These are phyloP conservation scores for Nicotiana rustica DNA, from an alignment of 305 asterid species.

Conservation along the genomic window DNA sequence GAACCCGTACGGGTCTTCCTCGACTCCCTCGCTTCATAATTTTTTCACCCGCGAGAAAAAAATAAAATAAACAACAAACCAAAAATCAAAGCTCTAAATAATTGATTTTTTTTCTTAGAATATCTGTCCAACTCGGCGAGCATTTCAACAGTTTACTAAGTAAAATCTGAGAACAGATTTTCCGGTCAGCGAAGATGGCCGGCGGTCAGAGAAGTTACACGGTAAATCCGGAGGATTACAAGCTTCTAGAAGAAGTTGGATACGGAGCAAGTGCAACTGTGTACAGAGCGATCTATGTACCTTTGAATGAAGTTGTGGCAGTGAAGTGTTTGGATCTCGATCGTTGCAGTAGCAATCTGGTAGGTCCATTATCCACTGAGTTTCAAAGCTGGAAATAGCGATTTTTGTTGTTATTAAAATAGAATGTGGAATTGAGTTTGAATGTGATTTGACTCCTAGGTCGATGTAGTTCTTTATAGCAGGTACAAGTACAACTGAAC, in stretches of 20 bases:
- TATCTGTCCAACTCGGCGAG: no score
- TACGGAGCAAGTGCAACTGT: conserved; percentile 97
- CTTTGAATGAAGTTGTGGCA: conserved; percentile 84
- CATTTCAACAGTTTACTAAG: neutral
- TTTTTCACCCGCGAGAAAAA: no score
- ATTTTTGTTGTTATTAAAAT: no score
- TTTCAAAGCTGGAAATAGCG: no score
- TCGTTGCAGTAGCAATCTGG: conserved; percentile 98
- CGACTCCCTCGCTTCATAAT: no score
- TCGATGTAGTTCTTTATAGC: no score
- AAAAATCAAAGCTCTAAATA: neutral
- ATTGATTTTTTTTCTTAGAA: neutral
- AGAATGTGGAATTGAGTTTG: no score
- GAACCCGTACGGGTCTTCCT: no score
- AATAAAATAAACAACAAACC: neutral
- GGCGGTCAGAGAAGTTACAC: conserved; percentile 61
- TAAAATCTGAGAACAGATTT: neutral
- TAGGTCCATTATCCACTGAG: conserved; percentile 33
- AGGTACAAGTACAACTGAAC: no score
- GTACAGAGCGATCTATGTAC: conserved; percentile 85
- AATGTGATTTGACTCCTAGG: no score
- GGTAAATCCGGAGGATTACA: conserved; percentile 73
- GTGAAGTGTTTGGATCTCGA: conserved; percentile 99
- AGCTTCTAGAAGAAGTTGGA: conserved; percentile 90
- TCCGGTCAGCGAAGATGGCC: neutral